phyloP scores from a whole-genome alignment of 2,329 filamentous ascomycete species.

The Phyllosticta capitalensis region DNA sequence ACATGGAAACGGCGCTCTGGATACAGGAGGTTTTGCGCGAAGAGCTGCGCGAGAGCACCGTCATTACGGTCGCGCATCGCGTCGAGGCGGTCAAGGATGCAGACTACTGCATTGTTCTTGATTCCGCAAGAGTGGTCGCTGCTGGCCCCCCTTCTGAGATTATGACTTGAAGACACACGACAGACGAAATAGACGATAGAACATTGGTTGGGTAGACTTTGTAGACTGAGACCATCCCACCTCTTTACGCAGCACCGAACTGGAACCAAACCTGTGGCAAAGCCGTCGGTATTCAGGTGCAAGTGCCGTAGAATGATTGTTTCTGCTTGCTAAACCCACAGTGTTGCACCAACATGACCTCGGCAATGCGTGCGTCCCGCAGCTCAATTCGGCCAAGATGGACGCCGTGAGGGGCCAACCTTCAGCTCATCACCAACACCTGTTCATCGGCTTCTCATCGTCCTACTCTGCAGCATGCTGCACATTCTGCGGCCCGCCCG shows the following conservation, averaged over 20 bases:
- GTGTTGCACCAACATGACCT: background rate
- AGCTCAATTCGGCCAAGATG: background rate
- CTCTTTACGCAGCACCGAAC: background rate
- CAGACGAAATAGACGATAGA: background rate
- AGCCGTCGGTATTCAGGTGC: background rate
- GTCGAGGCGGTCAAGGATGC: slow-evolving; percentile 52
- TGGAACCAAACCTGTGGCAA: background rate
- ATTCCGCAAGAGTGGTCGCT: slow-evolving; percentile 39
- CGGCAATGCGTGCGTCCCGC: background rate
- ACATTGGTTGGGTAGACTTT: background rate
- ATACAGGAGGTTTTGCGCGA: slow-evolving; percentile 47
- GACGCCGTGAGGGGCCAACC: background rate
- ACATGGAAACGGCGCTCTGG: slow-evolving; percentile 49
- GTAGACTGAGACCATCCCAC: background rate
- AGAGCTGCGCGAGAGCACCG: slow-evolving; percentile 49
- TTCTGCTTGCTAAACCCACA: background rate
- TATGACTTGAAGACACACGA: too few relatives aligned
- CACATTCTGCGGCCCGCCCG: background rate
- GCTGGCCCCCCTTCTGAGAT: slow-evolving; percentile 25
- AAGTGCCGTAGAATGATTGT: background rate
- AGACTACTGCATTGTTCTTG: slow-evolving; percentile 46
- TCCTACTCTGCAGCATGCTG: background rate
- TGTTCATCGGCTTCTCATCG: background rate
- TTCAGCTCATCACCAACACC: background rate
- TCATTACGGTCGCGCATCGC: slow-evolving; percentile 57